phyloP scores from a whole-genome alignment of 306 rosid species.

The Cercis canadensis region DNA sequence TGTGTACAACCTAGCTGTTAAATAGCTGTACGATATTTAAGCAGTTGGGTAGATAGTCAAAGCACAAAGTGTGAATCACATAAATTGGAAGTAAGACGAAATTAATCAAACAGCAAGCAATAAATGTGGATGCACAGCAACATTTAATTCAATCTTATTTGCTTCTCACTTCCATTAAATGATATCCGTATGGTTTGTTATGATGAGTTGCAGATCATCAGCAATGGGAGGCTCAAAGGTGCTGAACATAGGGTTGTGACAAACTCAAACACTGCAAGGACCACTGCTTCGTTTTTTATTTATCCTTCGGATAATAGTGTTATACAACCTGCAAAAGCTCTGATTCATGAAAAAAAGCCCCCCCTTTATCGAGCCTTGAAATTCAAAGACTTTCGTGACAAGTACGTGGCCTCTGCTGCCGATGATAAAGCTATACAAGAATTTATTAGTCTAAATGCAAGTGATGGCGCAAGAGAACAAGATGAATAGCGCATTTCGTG shows the following conservation, averaged over 20 bases:
- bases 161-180: too few species aligned
- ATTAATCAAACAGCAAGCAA: too few species aligned
- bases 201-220: constrained; percentile 31
- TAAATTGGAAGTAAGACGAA: constrained; percentile 18
- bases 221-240: constrained; percentile 50
- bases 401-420: constrained; percentile 21
- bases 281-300: constrained; percentile 40
- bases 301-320: constrained; percentile 45
- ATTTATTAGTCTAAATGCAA: neutral
- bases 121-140: too few species aligned
- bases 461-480: too few species aligned
- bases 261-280: constrained; percentile 41
- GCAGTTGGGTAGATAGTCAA: too few species aligned
- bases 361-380: constrained; percentile 41
- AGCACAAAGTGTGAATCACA: neutral
- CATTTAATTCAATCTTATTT: too few species aligned
- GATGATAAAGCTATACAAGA: constrained; percentile 23
- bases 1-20: too few species aligned
- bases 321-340: constrained; percentile 55
- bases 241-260: constrained; percentile 55
- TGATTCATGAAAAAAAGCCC: constrained; percentile 47
- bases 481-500: too few species aligned
- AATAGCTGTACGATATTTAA: too few species aligned
- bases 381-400: constrained; percentile 38
- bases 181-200: too few species aligned